A percentile compares a stretch with the other conserved stretches of the same genome.
Conservation (phyloP, 768 basidiomycete genomes). For the Zangia roseola region DNA sequence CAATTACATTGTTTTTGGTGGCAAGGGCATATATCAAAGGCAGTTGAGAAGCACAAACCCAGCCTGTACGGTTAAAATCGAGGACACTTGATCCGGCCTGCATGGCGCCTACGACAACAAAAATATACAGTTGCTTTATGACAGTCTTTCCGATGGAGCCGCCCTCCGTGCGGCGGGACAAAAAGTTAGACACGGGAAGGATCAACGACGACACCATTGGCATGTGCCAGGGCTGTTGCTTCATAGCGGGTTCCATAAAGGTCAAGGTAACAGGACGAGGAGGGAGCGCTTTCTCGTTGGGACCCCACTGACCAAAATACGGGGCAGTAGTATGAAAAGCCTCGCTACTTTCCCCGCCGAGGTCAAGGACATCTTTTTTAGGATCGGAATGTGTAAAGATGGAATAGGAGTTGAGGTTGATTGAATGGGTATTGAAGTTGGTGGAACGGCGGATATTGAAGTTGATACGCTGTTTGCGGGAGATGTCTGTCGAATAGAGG, state of each 20-base stretch:
- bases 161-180: constrained; percentile 43
- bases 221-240: constrained; percentile 29
- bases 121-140: constrained; percentile 46
- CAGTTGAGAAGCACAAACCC: constrained; percentile 55
- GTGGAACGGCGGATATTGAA: too few relatives aligned
- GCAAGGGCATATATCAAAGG: constrained; percentile 63
- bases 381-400: constrained; percentile 8
- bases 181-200: constrained; percentile 40
- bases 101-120: constrained; percentile 42
- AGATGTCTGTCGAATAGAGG: constrained; percentile 28
- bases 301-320: not conserved
- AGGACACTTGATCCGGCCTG: constrained; percentile 50
- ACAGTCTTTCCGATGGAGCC: constrained; percentile 51
- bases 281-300: constrained; percentile 16
- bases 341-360: constrained; percentile 17
- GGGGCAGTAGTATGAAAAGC: not conserved
- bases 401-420: not conserved
- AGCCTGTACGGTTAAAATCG: constrained; percentile 49
- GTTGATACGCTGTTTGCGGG: constrained; percentile 6
- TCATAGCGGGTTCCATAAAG: not conserved
- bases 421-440: constrained; percentile 13
- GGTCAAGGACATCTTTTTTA: constrained; percentile 11
- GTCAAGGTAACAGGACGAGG: constrained; percentile 8
- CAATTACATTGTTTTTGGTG: constrained; percentile 68
- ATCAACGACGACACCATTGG: constrained; percentile 40